phyloP scores from a whole-genome alignment of 345 rosid genomes.

The Gossypium stocksii region DNA sequence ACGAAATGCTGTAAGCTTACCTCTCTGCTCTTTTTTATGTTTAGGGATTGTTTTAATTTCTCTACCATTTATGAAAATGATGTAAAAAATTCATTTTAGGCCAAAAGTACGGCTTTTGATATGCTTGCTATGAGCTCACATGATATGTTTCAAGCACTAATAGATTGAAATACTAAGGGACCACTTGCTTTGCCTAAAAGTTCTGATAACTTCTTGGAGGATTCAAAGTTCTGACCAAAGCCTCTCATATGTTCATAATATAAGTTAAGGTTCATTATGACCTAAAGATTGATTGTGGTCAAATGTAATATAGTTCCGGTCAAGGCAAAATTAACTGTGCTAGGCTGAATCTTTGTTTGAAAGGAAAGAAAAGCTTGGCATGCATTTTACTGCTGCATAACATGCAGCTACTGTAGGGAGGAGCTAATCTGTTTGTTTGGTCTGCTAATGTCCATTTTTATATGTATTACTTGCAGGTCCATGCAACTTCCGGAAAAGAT shows the following conservation, averaged over 20 bases:
- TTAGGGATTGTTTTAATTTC: background rate
- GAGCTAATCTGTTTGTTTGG: background rate
- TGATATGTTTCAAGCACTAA: background rate
- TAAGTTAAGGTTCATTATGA: background rate
- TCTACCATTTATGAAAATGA: background rate
- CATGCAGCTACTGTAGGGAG: background rate
- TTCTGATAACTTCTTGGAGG: background rate
- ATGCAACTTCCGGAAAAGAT: slow-evolving; percentile 24
- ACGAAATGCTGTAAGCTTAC: slow-evolving; percentile 39
- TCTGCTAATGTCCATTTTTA: background rate
- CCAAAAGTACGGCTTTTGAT: background rate
- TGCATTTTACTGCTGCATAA: background rate
- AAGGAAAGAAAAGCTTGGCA: background rate
- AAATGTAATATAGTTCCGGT: background rate
- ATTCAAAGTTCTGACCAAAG: background rate
- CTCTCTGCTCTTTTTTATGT: background rate
- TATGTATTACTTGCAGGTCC: slow-evolving; percentile 24
- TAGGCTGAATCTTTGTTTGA: background rate
- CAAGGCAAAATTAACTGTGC: background rate
- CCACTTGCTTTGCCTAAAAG: slow-evolving; percentile 8
- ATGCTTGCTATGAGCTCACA: background rate
- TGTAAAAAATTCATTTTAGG: background rate
- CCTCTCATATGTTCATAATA: background rate
- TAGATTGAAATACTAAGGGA: slow-evolving; percentile 3
- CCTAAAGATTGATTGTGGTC: background rate